A percentile compares a stretch with the other conserved stretches of the same genome.
Evolutionary conservation across 768 basidiomycete species (phyloP).

Genomic region (Coprinopsis sp.): DNA sequence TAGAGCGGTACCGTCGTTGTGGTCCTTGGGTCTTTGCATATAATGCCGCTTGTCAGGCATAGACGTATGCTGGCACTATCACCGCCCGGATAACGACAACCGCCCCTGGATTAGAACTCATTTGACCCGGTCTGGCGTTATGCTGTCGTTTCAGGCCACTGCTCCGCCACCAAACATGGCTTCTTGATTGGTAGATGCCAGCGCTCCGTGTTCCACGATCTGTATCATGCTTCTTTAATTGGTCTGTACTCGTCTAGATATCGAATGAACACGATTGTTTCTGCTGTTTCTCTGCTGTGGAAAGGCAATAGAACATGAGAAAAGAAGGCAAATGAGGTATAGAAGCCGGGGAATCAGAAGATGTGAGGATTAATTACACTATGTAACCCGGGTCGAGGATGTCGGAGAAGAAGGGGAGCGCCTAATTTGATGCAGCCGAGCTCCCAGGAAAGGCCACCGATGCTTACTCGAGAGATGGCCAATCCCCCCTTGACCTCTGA

Average conservation of each 20-base stretch:
- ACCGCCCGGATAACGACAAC: too few species aligned
- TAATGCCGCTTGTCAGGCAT: too few species aligned
- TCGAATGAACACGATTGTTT: too few species aligned
- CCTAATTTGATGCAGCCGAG: slow-evolving; percentile 1
- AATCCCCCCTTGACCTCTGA: not conserved
- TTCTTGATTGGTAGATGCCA: not conserved
- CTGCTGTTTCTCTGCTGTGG: too few species aligned
- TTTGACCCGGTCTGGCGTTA: too few species aligned
- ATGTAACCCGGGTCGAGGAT: slow-evolving; percentile 3
- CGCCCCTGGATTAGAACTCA: too few species aligned
- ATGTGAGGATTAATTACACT: too few species aligned
- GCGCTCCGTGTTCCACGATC: not conserved
- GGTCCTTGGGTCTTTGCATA: not conserved
- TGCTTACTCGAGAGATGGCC: not conserved
- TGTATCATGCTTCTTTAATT: slow-evolving; percentile 3
- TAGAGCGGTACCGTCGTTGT: slow-evolving; percentile 22
- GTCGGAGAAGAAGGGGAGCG: not conserved
- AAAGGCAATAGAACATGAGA: too few species aligned
- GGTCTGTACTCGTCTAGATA: not conserved
- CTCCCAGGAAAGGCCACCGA: not conserved
- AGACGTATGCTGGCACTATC: too few species aligned
- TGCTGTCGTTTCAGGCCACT: slow-evolving; percentile 1
- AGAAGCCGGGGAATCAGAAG: too few species aligned
- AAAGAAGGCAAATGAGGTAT: too few species aligned
- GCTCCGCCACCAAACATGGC: not conserved